Base-by-base conservation (phyloP, 2,329 filamentous ascomycete species). In the Pseudogymnoascus sp. region DNA sequence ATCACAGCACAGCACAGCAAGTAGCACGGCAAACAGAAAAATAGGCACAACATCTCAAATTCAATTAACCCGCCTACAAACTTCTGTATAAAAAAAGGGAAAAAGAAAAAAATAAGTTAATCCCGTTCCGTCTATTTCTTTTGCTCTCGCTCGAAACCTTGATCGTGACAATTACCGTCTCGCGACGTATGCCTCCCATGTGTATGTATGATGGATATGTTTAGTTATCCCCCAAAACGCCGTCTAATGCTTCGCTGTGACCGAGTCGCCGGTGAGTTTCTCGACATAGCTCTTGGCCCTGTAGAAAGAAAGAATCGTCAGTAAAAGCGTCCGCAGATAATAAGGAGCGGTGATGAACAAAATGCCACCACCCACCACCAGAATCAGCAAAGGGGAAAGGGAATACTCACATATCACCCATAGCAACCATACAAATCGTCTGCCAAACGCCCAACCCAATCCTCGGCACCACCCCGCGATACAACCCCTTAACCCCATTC, bases 341-440 rank as follows among this genome's bases (percentile, higher is more conserved):
- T 60, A 34, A 31, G 39, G 37, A 45, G 23, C 5, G 21, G 28
- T 14, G 13, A 37, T 37, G 36, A 14, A 60, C 16, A 37, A 67
- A 39, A n/a, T 10, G n/a, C 37, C 48, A 14, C 21, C 48, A 25
- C 13, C n/a, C 21, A 54, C 45, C 25, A 25, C 45, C 19, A 60
- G 5, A 8, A 62, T 31, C 45, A n/a, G 19, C 43, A 60, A 21
- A 37, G 66, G 64, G 43, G 36, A 51, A 68, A 65, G 41, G 61
- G 62, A 65, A 62, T 71, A 86, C 92, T 83, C 80, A 96, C 92
- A 96, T 93, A 81, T 98, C 95, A 80, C 95, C 95, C 78, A 98
- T 84, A 74, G 93, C 95, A 79, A 99, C 95, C 95, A 99, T 99
- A 85, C 95, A 99, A 75, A 99, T 90, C 67, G 95, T 99, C 85